Evolutionary conservation across 305 asterid species (phyloP), one percentile per base, ranked within the genome.

Genomic region (Plantago coronopus): DNA sequence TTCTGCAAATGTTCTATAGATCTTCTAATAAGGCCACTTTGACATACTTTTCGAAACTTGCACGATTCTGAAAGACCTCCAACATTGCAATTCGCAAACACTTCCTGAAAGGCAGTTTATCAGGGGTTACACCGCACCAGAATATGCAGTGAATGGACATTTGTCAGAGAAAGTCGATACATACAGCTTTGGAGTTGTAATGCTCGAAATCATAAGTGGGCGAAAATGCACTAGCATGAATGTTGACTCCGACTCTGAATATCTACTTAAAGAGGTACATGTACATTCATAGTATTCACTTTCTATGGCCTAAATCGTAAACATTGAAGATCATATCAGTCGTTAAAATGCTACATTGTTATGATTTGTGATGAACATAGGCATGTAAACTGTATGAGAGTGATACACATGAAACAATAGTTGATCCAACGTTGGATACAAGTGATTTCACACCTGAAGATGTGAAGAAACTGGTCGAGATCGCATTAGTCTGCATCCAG

Each of bases 101-200:
- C n/a, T n/a, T n/a, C n/a, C n/a, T n/a, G n/a, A n/a, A n/a, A n/a
- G n/a, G n/a, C n/a, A n/a, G n/a, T n/a, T n/a, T 37, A 59, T 59
- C 78, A 89, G 97, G 75, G 97, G 96, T 4, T 90, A 87, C 59
- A 83, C 95, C 12, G 86, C 97, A 61, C 95, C 96, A n/a, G 96
- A 87, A 70, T 89, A 89, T 54, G 97, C 90, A 15, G 60, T 85
- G 54, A 84, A 81, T 51, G 97, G 96, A 16, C 96, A 87, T 65
- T 71, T 90, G 62, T 84, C 97, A 0, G 97, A 90, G 76, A 87
- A 87, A 61, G 97, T 83, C 2, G 97, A 89, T 69, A 78, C 78
- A 25, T 89, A 86, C 75, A 87, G 97, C 74, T 87, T 89, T 44
- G 95, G 95, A 5, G 75, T 89, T 0, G 91, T 89, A 2, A 81